Evolutionary conservation across 169 alveolate genomes (phyloP), one percentile per base, ranked within the genome.

Genomic region (Plasmodium vivax): DNA sequence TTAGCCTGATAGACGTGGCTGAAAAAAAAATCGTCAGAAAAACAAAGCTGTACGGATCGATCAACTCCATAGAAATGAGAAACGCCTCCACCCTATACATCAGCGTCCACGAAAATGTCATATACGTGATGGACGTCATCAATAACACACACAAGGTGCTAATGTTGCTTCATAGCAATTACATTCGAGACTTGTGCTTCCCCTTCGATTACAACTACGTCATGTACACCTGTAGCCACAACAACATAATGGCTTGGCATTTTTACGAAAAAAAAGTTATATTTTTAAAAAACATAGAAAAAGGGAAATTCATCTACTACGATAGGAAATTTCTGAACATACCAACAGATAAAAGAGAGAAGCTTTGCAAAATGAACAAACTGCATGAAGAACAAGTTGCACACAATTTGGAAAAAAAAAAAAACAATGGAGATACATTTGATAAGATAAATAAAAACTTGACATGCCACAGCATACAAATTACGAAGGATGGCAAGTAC

Each of bases 21-120:
- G 94, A 90, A 80, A 90, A 68, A 27, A 90, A 90, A 45, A 34
- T 90, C 38, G n/a, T 90, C 14, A 90, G 58, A 27, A 80, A 90
- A 32, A 90, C 88, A n/a, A 90, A 90, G 45, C 6, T 90, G 62
- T 90, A 62, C 19, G 94, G 94, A 7, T 58, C 84, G 45, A 80
- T 90, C 12, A 90, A 90, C 83, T 90, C 94, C n/a, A 90, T 90
- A 23, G 84, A 90, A 43, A 80, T 90, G 94, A 80, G 94, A 79
- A 90, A 90, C 51, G 41, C 38, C 51, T 80, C 88, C 5, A 90
- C 94, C 5, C 51, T 90, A 41, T 90, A 62, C 30, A 79, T 90
- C 45, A 90, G 94, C 72, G 83, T 80, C 19, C 54, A 51, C 56
- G 94, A 90, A 74, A 90, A 90, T 80, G 51, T 90, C 32, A 90